Conservation (phyloP, 2,329 filamentous ascomycete genomes). For the Teratosphaeriaceae sp. region DNA sequence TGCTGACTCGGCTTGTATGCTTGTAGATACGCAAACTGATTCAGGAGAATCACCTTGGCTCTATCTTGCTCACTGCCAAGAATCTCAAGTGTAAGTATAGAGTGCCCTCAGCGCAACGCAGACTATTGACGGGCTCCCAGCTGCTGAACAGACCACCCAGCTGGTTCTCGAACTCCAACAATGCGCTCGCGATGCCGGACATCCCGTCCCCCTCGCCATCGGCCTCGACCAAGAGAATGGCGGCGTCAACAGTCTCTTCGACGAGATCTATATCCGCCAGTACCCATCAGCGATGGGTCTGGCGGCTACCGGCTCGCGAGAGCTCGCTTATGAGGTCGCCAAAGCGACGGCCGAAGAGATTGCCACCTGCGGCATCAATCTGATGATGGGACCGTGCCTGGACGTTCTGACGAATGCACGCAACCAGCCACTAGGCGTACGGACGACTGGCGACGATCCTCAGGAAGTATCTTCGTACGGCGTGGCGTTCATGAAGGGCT, state of each 20-base stretch:
- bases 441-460: slow-evolving; percentile 86
- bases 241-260: slow-evolving; percentile 92
- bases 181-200: slow-evolving; percentile 83
- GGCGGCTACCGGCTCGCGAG: slow-evolving; percentile 79
- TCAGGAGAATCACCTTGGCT: slow-evolving; percentile 78
- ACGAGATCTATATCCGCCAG: slow-evolving; percentile 91
- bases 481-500: slow-evolving; percentile 84
- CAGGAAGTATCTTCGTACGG: slow-evolving; percentile 92
- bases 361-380: slow-evolving; percentile 87
- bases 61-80: slow-evolving; percentile 76
- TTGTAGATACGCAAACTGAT: slow-evolving; percentile 70
- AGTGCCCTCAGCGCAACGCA: background rate
- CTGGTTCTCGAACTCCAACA: slow-evolving; percentile 88
- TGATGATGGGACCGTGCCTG: slow-evolving; percentile 87
- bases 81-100: slow-evolving; percentile 66
- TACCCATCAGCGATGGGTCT: slow-evolving; percentile 97
- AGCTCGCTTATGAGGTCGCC: slow-evolving; percentile 82
- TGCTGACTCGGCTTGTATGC: background rate
- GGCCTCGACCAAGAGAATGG: slow-evolving; percentile 97
- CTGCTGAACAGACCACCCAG: slow-evolving; percentile 80
- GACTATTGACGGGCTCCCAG: slow-evolving; percentile 42
- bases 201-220: slow-evolving; percentile 82
- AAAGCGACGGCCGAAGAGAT: slow-evolving; percentile 92
- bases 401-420: slow-evolving; percentile 91
- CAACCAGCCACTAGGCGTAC: slow-evolving; percentile 83